These are phyloP conservation scores for Geranium incanum DNA, from an alignment of 441 rosid species.

Conservation along the genomic window DNA sequence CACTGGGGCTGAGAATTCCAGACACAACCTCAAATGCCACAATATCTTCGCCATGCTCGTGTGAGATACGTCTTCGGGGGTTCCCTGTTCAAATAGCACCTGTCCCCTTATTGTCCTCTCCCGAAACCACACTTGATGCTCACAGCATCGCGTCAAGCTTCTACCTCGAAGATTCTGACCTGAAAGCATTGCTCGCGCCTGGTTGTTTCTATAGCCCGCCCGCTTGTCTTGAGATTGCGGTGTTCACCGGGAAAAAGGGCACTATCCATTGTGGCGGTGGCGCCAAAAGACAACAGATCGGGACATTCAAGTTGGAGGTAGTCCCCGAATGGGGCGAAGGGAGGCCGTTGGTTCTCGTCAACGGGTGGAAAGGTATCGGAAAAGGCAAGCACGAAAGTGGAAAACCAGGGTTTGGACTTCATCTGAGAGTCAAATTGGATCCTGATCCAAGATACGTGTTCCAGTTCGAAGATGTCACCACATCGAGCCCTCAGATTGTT, in stretches of 20 bases:
- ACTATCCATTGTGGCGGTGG: conserved; percentile 64
- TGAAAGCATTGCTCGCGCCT: conserved; percentile 62
- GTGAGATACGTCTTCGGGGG: conserved; percentile 82
- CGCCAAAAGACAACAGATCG: conserved; percentile 68
- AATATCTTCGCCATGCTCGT: conserved; percentile 47
- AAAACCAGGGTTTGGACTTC: conserved; percentile 68
- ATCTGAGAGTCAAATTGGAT: conserved; percentile 73
- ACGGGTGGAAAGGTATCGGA: conserved; percentile 82
- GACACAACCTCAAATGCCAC: conserved; percentile 36
- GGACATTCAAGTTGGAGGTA: conserved; percentile 70
- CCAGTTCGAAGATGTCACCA: conserved; percentile 82
- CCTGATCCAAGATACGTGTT: conserved; percentile 92
- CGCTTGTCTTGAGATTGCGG: conserved; percentile 60
- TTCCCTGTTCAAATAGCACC: conserved; percentile 77
- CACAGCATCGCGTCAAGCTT: conserved; percentile 69
- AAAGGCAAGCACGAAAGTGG: conserved; percentile 58
- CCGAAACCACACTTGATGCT: conserved; percentile 66
- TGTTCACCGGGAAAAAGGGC: conserved; percentile 58
- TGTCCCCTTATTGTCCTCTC: conserved; percentile 60
- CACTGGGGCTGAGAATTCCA: conserved; percentile 72
- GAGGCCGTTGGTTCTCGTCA: conserved; percentile 60
- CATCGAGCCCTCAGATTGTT: conserved; percentile 80
- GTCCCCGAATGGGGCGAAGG: conserved; percentile 87
- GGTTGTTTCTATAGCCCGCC: conserved; percentile 66
- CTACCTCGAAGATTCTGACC: conserved; percentile 80